Percentiles rank a stretch among this genome's conserved stretches.
Conservation (phyloP, 139 green algal species). For the Chlamydomonas sphaeroides region DNA sequence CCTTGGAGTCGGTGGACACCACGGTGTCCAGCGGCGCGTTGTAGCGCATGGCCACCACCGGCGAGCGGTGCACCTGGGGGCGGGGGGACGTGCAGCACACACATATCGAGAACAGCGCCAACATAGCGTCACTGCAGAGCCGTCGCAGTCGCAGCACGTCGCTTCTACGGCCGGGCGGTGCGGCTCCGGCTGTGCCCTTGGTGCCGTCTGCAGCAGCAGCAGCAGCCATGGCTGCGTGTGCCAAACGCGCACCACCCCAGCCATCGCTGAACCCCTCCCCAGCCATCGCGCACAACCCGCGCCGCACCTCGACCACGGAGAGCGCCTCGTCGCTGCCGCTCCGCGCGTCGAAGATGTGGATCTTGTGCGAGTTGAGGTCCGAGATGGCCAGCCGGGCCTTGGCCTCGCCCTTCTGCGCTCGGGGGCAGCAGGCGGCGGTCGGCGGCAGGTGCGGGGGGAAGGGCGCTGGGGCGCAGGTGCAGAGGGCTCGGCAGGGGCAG, state of each 20-base stretch:
- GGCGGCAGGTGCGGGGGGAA: background rate
- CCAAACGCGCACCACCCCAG: too few relatives aligned
- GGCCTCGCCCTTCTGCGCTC: slow-evolving; percentile 73
- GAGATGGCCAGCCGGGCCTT: slow-evolving; percentile 82
- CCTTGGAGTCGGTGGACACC: slow-evolving; percentile 67
- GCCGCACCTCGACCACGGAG: slow-evolving; percentile 52
- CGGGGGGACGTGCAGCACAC: background rate
- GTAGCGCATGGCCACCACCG: slow-evolving; percentile 84
- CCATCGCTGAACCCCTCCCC: too few relatives aligned
- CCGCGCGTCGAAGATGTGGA: slow-evolving; percentile 87
- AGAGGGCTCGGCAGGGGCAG: too few relatives aligned
- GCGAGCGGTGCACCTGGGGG: slow-evolving; percentile 46
- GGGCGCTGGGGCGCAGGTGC: background rate
- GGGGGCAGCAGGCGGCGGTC: too few relatives aligned
- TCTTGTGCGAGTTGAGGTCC: slow-evolving; percentile 74
- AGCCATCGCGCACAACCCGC: background rate
- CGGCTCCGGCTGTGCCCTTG: too few relatives aligned
- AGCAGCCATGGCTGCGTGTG: too few relatives aligned
- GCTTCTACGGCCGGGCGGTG: too few relatives aligned
- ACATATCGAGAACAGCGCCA: too few relatives aligned
- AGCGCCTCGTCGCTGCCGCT: slow-evolving; percentile 70
- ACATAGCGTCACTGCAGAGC: too few relatives aligned
- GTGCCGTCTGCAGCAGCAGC: too few relatives aligned
- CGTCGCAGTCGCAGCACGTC: too few relatives aligned
- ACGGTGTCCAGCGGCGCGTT: slow-evolving; percentile 68